Percentiles rank a stretch among this genome's conserved stretches.
These are phyloP conservation scores for Lotmaria passim DNA, from an alignment of 208 protist species.

Conservation along the genomic window DNA sequence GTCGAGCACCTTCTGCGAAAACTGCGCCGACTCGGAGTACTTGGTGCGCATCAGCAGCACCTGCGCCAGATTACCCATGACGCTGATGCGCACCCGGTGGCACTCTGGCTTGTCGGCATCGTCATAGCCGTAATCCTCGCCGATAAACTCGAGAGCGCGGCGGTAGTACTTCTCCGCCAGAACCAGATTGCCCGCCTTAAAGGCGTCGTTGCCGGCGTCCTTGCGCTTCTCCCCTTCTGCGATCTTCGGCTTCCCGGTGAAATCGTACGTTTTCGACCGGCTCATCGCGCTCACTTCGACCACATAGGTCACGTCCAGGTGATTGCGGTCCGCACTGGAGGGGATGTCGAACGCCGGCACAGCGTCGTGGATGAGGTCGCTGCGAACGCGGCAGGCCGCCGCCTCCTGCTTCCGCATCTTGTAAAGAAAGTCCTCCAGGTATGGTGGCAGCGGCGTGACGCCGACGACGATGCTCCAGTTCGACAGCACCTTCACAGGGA, in stretches of 20 bases:
- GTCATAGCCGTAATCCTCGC: conserved; percentile 70
- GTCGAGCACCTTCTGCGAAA: conserved; percentile 74
- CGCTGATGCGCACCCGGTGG: conserved; percentile 53
- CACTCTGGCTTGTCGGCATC: conserved; percentile 59
- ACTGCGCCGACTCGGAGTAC: conserved; percentile 52
- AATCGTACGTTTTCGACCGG: conserved; percentile 72
- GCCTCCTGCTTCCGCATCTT: conserved; percentile 77
- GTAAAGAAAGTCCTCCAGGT: conserved; percentile 73
- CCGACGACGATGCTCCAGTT: conserved; percentile 68
- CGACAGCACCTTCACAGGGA: conserved; percentile 50
- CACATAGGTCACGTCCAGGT: conserved; percentile 62
- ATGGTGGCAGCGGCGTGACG: conserved; percentile 64
- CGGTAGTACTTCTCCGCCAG: conserved; percentile 85
- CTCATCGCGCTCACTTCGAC: conserved; percentile 68
- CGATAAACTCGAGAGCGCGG: conserved; percentile 85
- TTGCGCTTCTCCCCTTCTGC: conserved; percentile 67
- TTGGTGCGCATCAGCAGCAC: conserved; percentile 61
- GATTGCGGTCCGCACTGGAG: conserved; percentile 25
- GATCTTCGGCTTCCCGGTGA: conserved; percentile 65
- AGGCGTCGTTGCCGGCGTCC: conserved; percentile 82
- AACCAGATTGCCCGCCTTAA: conserved; percentile 63
- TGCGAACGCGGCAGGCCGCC: conserved; percentile 66
- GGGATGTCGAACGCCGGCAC: conserved; percentile 70
- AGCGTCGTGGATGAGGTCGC: conserved; percentile 43
- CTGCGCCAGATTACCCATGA: conserved; percentile 82